Base-by-base conservation (phyloP, 2,329 filamentous ascomycete genomes). In the Cyphellophora attinorum region DNA sequence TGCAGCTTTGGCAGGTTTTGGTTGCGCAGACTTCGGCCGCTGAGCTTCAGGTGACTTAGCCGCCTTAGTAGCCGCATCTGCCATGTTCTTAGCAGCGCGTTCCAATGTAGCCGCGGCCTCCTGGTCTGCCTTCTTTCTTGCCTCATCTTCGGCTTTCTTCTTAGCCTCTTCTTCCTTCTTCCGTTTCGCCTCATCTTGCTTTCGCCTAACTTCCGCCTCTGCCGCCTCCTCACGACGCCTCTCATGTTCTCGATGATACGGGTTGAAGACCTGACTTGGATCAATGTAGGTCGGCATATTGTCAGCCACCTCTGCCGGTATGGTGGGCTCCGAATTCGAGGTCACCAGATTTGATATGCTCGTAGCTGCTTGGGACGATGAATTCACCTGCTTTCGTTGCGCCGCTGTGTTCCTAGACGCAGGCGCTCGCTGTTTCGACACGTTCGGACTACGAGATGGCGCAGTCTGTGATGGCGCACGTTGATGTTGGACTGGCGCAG, bases 211-310 rank as follows among this genome's bases (percentile, higher is more conserved):
- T 35, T 59, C 57, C n/a, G 53, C 55, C 17, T 56, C 52, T 2
- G 50, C 42, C 13, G 48, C 57, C 41, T 56, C 55, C 28, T 53
- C 51, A n/a, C 50, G 51, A 11, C 51, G 50, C 45, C 62, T 59
- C 23, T 65, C 54, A 40, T 67, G 59, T 32, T 66, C 60, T 39
- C 67, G 62, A 3, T 63, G 63, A 52, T 64, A 70, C 3, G 67
- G 66, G 38, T 73, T 67, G 40, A 72, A 73, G 3, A 72, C 65
- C 30, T 67, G 64, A 29, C 57, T 67, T 3, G 70, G 69, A 48
- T 72, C 65, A 13, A 73, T 65, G 2, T 68, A 72, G 3, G 51
- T 59, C 4, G 61, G 49, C 29, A 57, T 41, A 14, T 8, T 25
- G 21, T 25, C 21, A 8, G 21, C 21, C 8, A n/a, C 21, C 21